A percentile compares a stretch with the other conserved stretches of the same genome.
phyloP scores from a whole-genome alignment of 495 filamentous ascomycete species.

The Penicillium chermesinum region DNA sequence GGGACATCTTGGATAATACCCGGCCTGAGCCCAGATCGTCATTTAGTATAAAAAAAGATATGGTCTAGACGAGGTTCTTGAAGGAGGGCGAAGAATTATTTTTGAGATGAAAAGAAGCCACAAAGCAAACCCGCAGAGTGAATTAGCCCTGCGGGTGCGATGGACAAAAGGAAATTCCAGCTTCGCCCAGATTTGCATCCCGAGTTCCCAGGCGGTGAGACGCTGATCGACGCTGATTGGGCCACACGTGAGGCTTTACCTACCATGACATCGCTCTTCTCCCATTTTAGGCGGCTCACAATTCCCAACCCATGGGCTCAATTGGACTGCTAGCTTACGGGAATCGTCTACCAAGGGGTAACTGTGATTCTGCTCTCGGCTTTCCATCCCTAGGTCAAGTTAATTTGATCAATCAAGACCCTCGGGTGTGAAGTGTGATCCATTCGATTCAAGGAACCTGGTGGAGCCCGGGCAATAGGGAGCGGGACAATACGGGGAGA shows the following conservation, averaged over 20 bases:
- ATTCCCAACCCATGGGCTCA: not conserved
- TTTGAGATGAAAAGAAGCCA: slow-evolving; percentile 2
- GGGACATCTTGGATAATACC: slow-evolving; percentile 38
- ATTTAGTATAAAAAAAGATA: slow-evolving; percentile 26
- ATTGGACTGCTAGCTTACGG: not conserved
- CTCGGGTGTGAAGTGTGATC: slow-evolving; percentile 19
- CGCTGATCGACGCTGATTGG: slow-evolving; percentile 13
- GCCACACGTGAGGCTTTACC: slow-evolving; percentile 16
- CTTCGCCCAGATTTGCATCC: slow-evolving; percentile 14
- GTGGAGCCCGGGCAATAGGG: slow-evolving; percentile 24
- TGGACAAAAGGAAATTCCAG: slow-evolving; percentile 25
- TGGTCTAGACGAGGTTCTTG: slow-evolving; percentile 5
- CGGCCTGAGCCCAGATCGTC: slow-evolving; percentile 33
- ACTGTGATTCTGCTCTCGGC: not conserved
- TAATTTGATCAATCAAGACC: not conserved
- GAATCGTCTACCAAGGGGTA: too few species aligned
- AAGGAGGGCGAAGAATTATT: slow-evolving; percentile 5
- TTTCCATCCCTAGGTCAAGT: not conserved
- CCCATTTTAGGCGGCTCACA: not conserved
- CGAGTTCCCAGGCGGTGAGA: slow-evolving; percentile 20
- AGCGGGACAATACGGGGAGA: slow-evolving; percentile 25
- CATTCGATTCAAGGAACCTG: slow-evolving; percentile 15
- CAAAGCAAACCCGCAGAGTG: slow-evolving; percentile 20
- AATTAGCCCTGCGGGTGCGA: slow-evolving; percentile 26
- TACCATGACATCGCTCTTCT: slow-evolving; percentile 21